phyloP scores from a whole-genome alignment of 192 early-diverging fungal species.

The Kappamyces sp. region DNA sequence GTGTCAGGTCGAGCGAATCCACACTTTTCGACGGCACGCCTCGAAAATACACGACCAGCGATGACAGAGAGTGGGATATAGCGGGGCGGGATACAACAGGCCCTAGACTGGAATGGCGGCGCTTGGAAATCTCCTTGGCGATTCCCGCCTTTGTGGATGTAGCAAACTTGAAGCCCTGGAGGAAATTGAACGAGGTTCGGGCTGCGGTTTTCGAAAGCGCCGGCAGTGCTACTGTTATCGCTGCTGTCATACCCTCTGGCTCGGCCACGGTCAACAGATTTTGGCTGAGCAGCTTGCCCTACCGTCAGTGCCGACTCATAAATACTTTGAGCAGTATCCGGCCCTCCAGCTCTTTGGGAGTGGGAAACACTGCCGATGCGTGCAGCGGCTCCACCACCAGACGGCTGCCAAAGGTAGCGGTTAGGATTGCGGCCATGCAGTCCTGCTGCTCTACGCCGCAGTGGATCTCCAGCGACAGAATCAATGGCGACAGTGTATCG shows the following conservation, averaged over 20 bases:
- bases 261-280: neutral
- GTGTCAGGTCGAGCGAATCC: neutral
- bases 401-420: conserved; percentile 59
- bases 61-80: conserved; percentile 14
- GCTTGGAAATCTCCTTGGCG: conserved; percentile 22
- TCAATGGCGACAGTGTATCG: conserved; percentile 73
- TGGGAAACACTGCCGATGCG: conserved; percentile 45
- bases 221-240: neutral
- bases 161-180: conserved; percentile 19
- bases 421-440: conserved; percentile 65
- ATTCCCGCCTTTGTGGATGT: conserved; percentile 13
- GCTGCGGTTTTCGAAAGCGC: neutral
- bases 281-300: neutral
- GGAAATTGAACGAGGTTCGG: neutral
- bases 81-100: neutral
- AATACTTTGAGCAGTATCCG: conserved; percentile 69
- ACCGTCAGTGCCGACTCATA: conserved; percentile 30
- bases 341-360: conserved; percentile 62
- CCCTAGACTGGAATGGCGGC: too few species aligned
- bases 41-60: conserved; percentile 52
- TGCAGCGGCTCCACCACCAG: conserved; percentile 45
- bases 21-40: conserved; percentile 11
- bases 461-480: conserved; percentile 79
- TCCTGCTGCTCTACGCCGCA: conserved; percentile 71
- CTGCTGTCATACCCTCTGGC: neutral